Evolutionary conservation across 106 monocot genomes (phyloP).

Genomic region (Cymbidium sinense): DNA sequence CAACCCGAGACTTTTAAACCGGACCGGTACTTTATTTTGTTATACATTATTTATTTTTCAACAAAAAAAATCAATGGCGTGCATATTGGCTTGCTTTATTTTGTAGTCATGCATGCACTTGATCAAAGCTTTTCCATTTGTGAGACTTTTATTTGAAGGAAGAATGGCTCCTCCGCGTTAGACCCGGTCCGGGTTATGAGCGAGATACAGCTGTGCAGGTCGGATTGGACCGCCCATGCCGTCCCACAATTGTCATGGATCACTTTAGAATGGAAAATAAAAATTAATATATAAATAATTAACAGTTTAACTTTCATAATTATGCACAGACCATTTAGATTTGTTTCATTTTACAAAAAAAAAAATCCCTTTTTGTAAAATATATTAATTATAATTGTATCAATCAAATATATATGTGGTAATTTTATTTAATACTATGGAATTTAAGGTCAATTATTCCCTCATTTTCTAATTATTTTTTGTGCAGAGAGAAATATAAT

Average conservation of each 20-base stretch:
- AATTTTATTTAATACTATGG: too few species aligned
- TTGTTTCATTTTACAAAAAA: too few species aligned
- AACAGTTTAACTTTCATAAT: too few species aligned
- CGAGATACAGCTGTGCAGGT: background rate
- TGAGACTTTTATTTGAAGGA: background rate
- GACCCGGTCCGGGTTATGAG: background rate
- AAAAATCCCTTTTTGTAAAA: too few species aligned
- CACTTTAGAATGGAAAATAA: too few species aligned
- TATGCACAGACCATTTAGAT: too few species aligned
- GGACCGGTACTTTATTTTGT: background rate
- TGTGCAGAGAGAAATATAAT: too few species aligned
- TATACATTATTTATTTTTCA: background rate
- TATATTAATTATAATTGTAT: too few species aligned
- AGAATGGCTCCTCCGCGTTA: background rate
- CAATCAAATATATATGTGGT: too few species aligned
- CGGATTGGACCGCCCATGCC: background rate
- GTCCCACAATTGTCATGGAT: background rate
- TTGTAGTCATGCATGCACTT: background rate
- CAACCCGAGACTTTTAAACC: background rate
- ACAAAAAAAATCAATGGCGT: background rate
- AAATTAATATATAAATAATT: too few species aligned
- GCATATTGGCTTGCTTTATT: background rate
- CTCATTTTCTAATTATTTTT: too few species aligned
- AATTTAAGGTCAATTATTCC: too few species aligned
- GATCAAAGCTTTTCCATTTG: constrained; percentile 2